Evolutionary conservation across 345 rosid genomes (phyloP).

Genomic region (Dovyalis caffra): DNA sequence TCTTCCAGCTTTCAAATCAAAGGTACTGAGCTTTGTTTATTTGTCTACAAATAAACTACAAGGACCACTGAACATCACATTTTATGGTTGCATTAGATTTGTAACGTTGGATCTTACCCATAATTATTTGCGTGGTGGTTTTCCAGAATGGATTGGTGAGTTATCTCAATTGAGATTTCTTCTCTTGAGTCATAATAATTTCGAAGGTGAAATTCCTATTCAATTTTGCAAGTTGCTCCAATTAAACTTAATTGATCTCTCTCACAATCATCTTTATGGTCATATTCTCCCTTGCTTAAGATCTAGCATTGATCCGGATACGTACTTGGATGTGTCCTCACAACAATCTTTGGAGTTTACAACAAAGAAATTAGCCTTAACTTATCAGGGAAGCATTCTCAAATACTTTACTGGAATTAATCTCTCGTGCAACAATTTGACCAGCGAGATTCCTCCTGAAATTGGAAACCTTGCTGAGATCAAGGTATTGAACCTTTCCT

Average conservation of each 20-base stretch:
- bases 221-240: neutral
- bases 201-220: neutral
- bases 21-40: neutral
- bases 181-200: neutral
- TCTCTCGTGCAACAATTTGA: slow-evolving; percentile 35
- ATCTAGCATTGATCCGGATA: neutral
- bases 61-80: neutral
- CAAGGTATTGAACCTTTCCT: slow-evolving; percentile 4
- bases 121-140: no score
- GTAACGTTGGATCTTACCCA: no score
- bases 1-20: neutral
- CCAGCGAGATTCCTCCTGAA: slow-evolving; percentile 30
- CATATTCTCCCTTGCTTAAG: neutral
- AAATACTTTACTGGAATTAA: slow-evolving; percentile 29
- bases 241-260: neutral
- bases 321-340: no score
- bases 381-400: neutral
- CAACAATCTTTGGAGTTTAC: neutral
- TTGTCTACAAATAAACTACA: slow-evolving; percentile 5
- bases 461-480: slow-evolving; percentile 21
- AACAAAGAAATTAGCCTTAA: neutral
- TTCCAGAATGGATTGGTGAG: no score
- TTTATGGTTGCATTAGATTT: neutral
- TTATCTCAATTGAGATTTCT: no score
- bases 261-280: neutral